Percentiles rank a stretch among this genome's conserved stretches.
Evolutionary conservation across 257 asterid genomes (phyloP).

Genomic region (Solanum acaule): DNA sequence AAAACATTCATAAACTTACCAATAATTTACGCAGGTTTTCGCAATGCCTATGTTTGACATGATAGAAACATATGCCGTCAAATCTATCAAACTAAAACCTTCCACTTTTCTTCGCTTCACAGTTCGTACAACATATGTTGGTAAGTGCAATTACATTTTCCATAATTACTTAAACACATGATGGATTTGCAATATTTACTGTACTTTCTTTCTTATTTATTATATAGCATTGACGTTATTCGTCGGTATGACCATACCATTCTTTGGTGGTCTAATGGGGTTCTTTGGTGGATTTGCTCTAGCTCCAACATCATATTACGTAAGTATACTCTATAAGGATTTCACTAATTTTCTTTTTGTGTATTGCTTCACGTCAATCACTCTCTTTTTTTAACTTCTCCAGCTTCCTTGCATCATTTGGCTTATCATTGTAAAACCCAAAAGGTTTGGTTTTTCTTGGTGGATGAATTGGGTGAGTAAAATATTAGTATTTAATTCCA

Average conservation of each 20-base stretch:
- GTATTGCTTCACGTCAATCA: neutral
- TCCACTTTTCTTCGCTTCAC: constrained; percentile 34
- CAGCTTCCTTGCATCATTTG: constrained; percentile 32
- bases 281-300: constrained; percentile 87
- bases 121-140: constrained; percentile 40
- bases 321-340: constrained; percentile 19
- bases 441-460: constrained; percentile 21
- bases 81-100: constrained; percentile 30
- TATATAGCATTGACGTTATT: constrained; percentile 51
- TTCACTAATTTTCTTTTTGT: too few relatives aligned
- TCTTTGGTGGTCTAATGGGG: constrained; percentile 79
- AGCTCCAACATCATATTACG: constrained; percentile 71
- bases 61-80: constrained; percentile 43
- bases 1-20: neutral
- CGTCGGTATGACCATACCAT: constrained; percentile 61
- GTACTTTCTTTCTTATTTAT: too few relatives aligned
- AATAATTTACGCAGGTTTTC: neutral
- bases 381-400: neutral
- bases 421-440: constrained; percentile 22
- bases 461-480: constrained; percentile 17
- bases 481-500: neutral
- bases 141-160: constrained; percentile 17
- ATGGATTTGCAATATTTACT: too few relatives aligned
- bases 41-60: constrained; percentile 44
- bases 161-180: neutral